Conservation (phyloP, 2,329 filamentous ascomycete genomes). For the Fusarium sp. region DNA sequence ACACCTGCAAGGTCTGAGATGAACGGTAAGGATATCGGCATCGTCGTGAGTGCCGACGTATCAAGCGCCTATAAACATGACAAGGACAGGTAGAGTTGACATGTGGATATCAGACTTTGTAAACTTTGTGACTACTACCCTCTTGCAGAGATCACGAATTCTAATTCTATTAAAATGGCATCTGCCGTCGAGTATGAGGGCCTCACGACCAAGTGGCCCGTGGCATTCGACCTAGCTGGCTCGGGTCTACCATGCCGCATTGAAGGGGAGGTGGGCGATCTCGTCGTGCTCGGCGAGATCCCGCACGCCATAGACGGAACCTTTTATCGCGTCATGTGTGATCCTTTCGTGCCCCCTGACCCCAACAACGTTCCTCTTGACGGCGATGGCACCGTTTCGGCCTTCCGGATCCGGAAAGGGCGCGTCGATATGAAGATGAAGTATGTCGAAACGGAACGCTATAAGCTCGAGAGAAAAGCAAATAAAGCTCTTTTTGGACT, state of each 20-base stretch:
- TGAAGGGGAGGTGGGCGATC: too few relatives aligned
- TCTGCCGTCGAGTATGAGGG: constrained; percentile 11
- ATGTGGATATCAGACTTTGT: background rate
- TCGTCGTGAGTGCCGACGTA: too few relatives aligned
- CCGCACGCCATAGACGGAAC: too few relatives aligned
- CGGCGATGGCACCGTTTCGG: constrained; percentile 58
- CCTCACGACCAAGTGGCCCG: constrained; percentile 17
- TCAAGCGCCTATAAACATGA: too few relatives aligned
- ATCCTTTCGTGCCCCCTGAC: too few relatives aligned
- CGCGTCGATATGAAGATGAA: constrained; percentile 53
- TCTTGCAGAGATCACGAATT: background rate
- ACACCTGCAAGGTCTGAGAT: too few relatives aligned
- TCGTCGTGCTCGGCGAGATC: too few relatives aligned
- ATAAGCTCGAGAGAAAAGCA: constrained; percentile 55
- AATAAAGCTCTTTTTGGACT: constrained; percentile 44
- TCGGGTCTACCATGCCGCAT: constrained; percentile 19
- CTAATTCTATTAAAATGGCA: too few relatives aligned
- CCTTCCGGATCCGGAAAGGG: constrained; percentile 55
- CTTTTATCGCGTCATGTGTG: too few relatives aligned
- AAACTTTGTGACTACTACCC: background rate
- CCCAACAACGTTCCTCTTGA: constrained; percentile 22
- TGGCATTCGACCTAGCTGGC: constrained; percentile 19
- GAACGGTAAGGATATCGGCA: too few relatives aligned
- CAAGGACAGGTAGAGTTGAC: too few relatives aligned
- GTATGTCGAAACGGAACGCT: constrained; percentile 60